Percentiles rank a stretch among this genome's conserved stretches.
phyloP scores from a whole-genome alignment of 208 protist genomes.

The Wallacemonas sp. region DNA sequence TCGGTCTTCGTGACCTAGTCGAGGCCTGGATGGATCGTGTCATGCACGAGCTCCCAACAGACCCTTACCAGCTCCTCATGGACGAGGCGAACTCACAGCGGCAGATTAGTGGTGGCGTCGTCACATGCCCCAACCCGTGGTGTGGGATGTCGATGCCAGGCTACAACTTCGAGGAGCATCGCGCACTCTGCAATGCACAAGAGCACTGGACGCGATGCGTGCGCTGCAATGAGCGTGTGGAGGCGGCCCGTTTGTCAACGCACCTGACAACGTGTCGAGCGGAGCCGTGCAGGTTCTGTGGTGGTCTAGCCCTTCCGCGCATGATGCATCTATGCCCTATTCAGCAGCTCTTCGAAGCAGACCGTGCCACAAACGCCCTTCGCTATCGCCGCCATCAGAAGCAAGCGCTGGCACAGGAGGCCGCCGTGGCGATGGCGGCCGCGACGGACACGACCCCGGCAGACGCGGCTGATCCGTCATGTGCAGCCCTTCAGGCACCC shows the following conservation, averaged over 20 bases:
- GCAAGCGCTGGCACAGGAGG: neutral
- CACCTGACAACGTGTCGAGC: conserved; percentile 66
- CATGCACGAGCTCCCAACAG: conserved; percentile 39
- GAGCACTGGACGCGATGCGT: conserved; percentile 65
- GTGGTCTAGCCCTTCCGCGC: conserved; percentile 72
- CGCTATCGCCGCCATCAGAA: conserved; percentile 22
- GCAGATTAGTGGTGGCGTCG: conserved; percentile 52
- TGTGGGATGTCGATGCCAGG: conserved; percentile 73
- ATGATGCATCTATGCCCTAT: conserved; percentile 71
- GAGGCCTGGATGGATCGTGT: conserved; percentile 65
- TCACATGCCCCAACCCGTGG: conserved; percentile 78
- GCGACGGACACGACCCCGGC: neutral
- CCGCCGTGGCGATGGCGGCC: neutral
- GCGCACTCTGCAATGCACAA: conserved; percentile 42
- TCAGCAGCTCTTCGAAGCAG: conserved; percentile 44
- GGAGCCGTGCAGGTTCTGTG: conserved; percentile 64
- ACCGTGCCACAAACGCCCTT: conserved; percentile 36
- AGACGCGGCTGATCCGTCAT: no score
- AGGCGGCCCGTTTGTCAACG: conserved; percentile 42
- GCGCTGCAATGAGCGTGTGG: conserved; percentile 70
- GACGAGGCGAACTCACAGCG: conserved; percentile 49
- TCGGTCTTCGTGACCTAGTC: conserved; percentile 58
- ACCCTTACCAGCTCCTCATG: conserved; percentile 71
- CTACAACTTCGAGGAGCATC: conserved; percentile 39
- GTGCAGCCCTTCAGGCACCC: no score